Base-by-base conservation (phyloP, 78 protist genomes). In the Dictyostelium purpureum region DNA sequence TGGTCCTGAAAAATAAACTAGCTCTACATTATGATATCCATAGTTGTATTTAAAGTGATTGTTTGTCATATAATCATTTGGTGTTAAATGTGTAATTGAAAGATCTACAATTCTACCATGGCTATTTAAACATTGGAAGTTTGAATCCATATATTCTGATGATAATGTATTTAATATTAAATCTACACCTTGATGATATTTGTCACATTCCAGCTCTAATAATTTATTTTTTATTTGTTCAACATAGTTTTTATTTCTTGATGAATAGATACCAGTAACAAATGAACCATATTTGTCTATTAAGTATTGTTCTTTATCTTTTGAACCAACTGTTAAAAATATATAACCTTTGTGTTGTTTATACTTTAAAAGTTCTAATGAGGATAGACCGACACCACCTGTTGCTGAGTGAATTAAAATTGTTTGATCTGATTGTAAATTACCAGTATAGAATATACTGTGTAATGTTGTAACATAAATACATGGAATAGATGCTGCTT, bases 331-430 rank as follows among this genome's bases (percentile, higher is more conserved):
- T 19, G 89, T 73, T 2, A 77, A 77, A 56, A 77, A 77, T 21
- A 74, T 69, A 38, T 9, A 28, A 19, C 31, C 67, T 18, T 95
- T 96, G 11, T 43, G 54, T 6, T 96, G 96, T 38, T 80, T 80
- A 49, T 42, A 80, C 54, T 90, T 94, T 33, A 87, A 92, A 24
- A 96, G 71, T 45, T 96, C 78, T 61, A 96, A 71, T 7, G 96
- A 94, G 6, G 96, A 79, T 28, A 96, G 0, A n/a, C n/a, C n/a
- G n/a, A n/a, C n/a, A n/a, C n/a, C n/a, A n/a, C n/a, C n/a, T 59
- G 96, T 96, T 31, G 95, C 94, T 0, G 94, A 94, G 24, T 81
- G 93, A 24, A 96, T 66, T 12, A 96, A 94, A 12, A 96, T 69
- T 28, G 37, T 47, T 26, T 67, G 73, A 63, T 65, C 33, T 28